phyloP scores from a whole-genome alignment of 2,329 filamentous ascomycete species.

The Aspergillus hiratsukae region DNA sequence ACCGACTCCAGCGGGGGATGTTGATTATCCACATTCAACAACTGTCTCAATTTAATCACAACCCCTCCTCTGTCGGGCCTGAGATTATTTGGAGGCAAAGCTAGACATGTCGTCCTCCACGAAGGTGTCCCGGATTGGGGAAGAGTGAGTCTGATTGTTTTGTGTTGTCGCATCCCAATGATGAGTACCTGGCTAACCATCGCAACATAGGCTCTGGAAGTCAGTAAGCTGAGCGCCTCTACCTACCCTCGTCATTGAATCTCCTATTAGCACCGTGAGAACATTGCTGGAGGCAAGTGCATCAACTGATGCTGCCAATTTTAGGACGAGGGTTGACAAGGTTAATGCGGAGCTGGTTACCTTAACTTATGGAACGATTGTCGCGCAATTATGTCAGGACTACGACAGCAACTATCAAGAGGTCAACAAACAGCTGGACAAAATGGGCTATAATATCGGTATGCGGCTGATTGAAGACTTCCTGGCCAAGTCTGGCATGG shows the following conservation, averaged over 20 bases:
- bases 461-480: slow-evolving; percentile 96
- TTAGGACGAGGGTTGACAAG: slow-evolving; percentile 89
- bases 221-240: slow-evolving; percentile 48
- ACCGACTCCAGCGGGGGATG: slow-evolving; percentile 18
- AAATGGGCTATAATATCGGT: slow-evolving; percentile 99
- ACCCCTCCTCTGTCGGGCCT: slow-evolving; percentile 1
- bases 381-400: slow-evolving; percentile 93
- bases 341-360: slow-evolving; percentile 97
- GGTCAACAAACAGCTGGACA: slow-evolving; percentile 96
- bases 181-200: slow-evolving; percentile 26
- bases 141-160: slow-evolving; percentile 58
- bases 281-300: background rate
- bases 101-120: slow-evolving; percentile 52
- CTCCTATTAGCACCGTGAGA: background rate
- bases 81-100: slow-evolving; percentile 21
- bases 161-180: background rate
- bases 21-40: slow-evolving; percentile 8
- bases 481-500: slow-evolving; percentile 87
- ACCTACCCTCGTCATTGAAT: background rate
- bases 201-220: slow-evolving; percentile 76
- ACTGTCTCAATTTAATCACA: background rate
- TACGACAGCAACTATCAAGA: slow-evolving; percentile 90
- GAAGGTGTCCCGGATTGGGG: slow-evolving; percentile 65
- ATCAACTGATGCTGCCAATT: slow-evolving; percentile 13
- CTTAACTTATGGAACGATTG: slow-evolving; percentile 95